Conservation (phyloP, 2,329 filamentous ascomycete species). For the Aureobasidium sp. region DNA sequence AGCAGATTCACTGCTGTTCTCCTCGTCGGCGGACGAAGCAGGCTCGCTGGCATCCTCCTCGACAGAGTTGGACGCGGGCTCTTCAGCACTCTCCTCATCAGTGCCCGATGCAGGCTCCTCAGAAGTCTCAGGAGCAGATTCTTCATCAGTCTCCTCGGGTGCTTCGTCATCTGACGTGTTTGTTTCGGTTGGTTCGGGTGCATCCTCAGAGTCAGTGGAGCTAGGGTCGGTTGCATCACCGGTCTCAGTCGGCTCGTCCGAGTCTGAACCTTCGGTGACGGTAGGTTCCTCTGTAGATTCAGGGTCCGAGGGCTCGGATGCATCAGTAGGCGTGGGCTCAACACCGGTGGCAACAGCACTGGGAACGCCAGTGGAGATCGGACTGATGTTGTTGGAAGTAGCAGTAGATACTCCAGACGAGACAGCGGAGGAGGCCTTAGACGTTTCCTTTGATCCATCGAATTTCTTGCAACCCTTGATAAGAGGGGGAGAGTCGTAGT, state of each 20-base stretch:
- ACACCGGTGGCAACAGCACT: not conserved
- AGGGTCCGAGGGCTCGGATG: not conserved
- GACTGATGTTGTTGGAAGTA: not conserved
- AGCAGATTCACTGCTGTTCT: no score
- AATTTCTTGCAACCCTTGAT: not conserved
- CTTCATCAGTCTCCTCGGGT: not conserved
- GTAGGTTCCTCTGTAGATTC: not conserved
- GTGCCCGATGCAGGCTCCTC: not conserved
- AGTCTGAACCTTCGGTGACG: not conserved
- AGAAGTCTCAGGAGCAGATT: not conserved
- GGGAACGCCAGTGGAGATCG: not conserved
- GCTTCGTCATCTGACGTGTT: not conserved
- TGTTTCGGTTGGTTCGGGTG: not conserved
- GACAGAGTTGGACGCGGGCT: not conserved
- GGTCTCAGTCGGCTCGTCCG: not conserved
- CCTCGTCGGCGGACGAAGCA: no score
- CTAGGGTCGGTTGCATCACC: not conserved
- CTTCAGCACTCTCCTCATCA: no score
- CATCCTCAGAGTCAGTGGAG: not conserved
- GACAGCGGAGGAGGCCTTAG: not conserved
- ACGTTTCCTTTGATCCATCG: not conserved
- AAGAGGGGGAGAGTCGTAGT: slow-evolving; percentile 7
- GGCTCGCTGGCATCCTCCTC: no score
- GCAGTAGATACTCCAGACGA: not conserved
- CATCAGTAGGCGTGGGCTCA: not conserved